phyloP scores from a whole-genome alignment of 192 early-diverging fungal genomes.

The Mortierella claussenii region DNA sequence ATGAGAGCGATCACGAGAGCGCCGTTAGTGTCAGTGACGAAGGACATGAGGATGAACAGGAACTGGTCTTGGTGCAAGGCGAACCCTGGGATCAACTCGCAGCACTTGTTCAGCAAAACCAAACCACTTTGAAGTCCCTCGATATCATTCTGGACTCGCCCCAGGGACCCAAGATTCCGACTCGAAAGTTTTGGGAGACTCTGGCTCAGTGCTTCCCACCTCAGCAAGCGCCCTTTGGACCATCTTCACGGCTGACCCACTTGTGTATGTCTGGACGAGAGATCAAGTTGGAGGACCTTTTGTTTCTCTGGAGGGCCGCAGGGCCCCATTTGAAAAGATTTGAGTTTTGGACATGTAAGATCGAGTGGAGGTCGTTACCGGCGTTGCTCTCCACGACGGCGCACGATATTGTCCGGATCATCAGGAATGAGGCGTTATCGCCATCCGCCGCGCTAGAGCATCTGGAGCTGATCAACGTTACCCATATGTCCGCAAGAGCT shows the following conservation, averaged over 20 bases:
- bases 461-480: slow-evolving; percentile 1
- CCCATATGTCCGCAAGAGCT: not conserved
- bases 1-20: not conserved
- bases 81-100: slow-evolving; percentile 5
- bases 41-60: not conserved
- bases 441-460: not conserved
- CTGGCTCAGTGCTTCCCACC: slow-evolving; percentile 8
- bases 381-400: not conserved
- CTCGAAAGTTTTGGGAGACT: not conserved
- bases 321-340: not conserved
- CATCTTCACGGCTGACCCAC: slow-evolving; percentile 2
- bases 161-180: not conserved
- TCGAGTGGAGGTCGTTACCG: slow-evolving; percentile 8
- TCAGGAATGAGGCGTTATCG: not conserved
- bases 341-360: not conserved
- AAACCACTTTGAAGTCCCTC: not conserved
- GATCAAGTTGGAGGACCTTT: not conserved
- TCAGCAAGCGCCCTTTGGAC: not conserved
- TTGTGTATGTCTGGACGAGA: slow-evolving; percentile 4
- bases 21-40: not conserved
- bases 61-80: not conserved
- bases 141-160: slow-evolving; percentile 1
- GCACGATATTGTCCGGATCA: not conserved
- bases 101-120: slow-evolving; percentile 4
- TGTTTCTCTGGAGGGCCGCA: slow-evolving; percentile 10